Conservation (phyloP, 23 red algal genomes). For the Pyropia yezoensis region DNA sequence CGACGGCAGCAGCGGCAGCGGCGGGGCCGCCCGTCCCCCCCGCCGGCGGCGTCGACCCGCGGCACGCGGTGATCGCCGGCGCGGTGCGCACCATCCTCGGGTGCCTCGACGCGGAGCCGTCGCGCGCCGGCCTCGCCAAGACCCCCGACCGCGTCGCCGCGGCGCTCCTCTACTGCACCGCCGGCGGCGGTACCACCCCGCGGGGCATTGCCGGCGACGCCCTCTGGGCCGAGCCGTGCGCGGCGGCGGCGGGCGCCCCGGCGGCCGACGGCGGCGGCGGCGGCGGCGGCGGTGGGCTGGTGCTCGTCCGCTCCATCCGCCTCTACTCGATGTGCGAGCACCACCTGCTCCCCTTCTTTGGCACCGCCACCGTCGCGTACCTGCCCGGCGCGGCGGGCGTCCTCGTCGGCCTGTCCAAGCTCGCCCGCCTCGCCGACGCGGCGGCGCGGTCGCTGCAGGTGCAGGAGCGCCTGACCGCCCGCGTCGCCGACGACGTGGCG, state of each 20-base stretch:
- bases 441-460: slow-evolving; percentile 28
- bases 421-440: slow-evolving; percentile 34
- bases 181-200: slow-evolving; percentile 10
- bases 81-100: slow-evolving; percentile 20
- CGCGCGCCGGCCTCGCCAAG: slow-evolving; percentile 9
- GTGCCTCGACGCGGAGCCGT: slow-evolving; percentile 12
- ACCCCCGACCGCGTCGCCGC: slow-evolving; percentile 33
- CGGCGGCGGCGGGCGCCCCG: no score
- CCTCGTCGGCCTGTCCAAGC: slow-evolving; percentile 46
- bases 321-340: slow-evolving; percentile 54
- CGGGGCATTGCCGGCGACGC: slow-evolving; percentile 30
- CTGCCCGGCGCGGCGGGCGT: slow-evolving; percentile 7
- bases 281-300: not conserved
- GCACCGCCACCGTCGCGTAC: slow-evolving; percentile 36
- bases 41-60: no score
- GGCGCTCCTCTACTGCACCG: slow-evolving; percentile 32
- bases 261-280: no score
- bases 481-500: slow-evolving; percentile 41
- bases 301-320: slow-evolving; percentile 18
- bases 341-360: slow-evolving; percentile 52
- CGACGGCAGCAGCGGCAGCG: no score
- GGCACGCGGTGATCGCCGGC: slow-evolving; percentile 23
- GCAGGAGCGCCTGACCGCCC: slow-evolving; percentile 42
- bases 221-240: slow-evolving; percentile 30
- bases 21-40: no score